Conservation (phyloP, 2,329 filamentous ascomycete genomes). For the Sporothrix curviconia region DNA sequence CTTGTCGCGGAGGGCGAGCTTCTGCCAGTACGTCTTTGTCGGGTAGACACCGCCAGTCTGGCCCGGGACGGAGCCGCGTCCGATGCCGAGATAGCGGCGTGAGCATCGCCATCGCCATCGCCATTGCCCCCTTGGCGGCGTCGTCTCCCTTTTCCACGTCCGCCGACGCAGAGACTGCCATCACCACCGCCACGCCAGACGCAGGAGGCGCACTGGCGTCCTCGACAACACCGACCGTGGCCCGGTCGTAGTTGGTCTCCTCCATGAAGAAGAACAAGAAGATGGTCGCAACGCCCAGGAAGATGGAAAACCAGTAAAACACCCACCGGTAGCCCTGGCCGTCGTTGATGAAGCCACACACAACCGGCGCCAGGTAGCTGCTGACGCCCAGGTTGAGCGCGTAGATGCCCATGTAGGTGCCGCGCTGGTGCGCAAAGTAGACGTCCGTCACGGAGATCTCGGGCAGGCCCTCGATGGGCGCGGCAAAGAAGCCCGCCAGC, state of each 20-base stretch:
- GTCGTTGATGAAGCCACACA: conserved; percentile 44
- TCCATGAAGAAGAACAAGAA: conserved; percentile 54
- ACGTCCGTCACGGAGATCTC: conserved; percentile 30
- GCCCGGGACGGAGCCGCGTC: too few species aligned
- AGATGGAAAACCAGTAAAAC: conserved; percentile 38
- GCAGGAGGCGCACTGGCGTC: neutral
- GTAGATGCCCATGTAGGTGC: conserved; percentile 38
- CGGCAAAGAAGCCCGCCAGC: conserved; percentile 37
- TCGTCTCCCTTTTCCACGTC: too few species aligned
- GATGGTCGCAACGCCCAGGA: conserved; percentile 41
- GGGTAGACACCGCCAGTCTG: too few species aligned
- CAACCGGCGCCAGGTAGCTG: conserved; percentile 41
- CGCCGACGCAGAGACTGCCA: conserved; percentile 1
- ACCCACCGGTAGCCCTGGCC: conserved; percentile 44
- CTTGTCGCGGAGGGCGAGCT: too few species aligned
- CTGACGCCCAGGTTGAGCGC: conserved; percentile 36
- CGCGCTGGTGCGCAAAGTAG: conserved; percentile 24
- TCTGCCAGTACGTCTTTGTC: too few species aligned
- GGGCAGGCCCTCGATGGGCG: conserved; percentile 41
- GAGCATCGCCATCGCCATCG: too few species aligned
- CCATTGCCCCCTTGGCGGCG: too few species aligned
- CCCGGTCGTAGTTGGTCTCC: conserved; percentile 49
- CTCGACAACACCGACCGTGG: conserved; percentile 27
- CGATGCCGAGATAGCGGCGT: too few species aligned
- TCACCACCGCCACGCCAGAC: neutral